These are phyloP conservation scores for Tremella yokohamensis DNA, from an alignment of 768 basidiomycete species.

Conservation along the genomic window DNA sequence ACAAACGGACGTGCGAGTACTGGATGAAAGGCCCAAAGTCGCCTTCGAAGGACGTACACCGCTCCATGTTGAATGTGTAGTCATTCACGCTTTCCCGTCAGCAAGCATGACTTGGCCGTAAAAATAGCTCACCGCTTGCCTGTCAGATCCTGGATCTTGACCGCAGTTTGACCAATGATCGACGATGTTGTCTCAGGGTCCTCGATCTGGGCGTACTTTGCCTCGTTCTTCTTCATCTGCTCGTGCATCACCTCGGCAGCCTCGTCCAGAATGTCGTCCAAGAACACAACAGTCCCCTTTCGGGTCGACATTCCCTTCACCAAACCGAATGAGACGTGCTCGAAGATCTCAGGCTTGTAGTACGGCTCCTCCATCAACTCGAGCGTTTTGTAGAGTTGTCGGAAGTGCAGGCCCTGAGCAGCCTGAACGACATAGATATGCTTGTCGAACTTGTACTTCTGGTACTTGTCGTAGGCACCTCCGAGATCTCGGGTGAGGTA, in stretches of 20 bases:
- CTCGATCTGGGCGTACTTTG: constrained; percentile 81
- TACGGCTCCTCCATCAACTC: constrained; percentile 84
- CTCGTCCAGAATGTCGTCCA: constrained; percentile 77
- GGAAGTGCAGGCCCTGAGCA: constrained; percentile 73
- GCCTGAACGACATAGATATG: constrained; percentile 88
- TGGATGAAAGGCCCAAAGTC: constrained; percentile 81
- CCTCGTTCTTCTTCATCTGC: constrained; percentile 91
- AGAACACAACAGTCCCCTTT: constrained; percentile 89
- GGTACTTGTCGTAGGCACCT: constrained; percentile 85
- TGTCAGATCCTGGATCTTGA: constrained; percentile 97
- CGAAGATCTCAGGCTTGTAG: constrained; percentile 62
- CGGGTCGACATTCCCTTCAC: constrained; percentile 86
- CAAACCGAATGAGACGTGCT: constrained; percentile 73
- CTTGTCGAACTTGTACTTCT: constrained; percentile 82
- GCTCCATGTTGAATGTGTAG: constrained; percentile 90
- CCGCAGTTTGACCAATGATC: constrained; percentile 88
- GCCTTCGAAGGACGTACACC: constrained; percentile 93
- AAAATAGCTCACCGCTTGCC: constrained; percentile 68
- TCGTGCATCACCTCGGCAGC: constrained; percentile 88
- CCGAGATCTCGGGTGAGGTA: constrained; percentile 95
- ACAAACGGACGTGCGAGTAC: constrained; percentile 89
- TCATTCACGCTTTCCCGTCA: constrained; percentile 72
- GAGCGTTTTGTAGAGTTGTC: constrained; percentile 91
- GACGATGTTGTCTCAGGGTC: constrained; percentile 73
- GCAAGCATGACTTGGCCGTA: constrained; percentile 4